These are phyloP conservation scores for Populus nigra DNA, from an alignment of 345 rosid species.

Conservation along the genomic window DNA sequence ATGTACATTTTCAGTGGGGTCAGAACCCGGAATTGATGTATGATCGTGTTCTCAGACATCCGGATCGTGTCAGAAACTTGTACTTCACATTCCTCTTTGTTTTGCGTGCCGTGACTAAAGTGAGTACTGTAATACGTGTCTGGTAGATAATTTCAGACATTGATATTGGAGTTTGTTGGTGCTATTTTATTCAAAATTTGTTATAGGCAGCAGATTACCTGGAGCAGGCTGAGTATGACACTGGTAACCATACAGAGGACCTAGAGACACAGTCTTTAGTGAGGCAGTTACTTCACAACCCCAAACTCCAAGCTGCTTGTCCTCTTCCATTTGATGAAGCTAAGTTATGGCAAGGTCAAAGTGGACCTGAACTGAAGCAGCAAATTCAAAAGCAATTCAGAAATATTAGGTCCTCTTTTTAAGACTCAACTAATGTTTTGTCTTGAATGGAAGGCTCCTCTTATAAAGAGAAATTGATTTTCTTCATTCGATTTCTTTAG, in stretches of 20 bases:
- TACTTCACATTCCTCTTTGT: slow-evolving; percentile 94
- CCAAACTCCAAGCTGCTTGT: slow-evolving; percentile 83
- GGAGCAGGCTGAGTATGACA: slow-evolving; percentile 82
- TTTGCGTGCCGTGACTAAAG: slow-evolving; percentile 85
- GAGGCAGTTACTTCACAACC: slow-evolving; percentile 67
- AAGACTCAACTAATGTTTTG: not conserved
- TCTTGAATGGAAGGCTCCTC: not conserved
- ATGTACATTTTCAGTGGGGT: slow-evolving; percentile 66
- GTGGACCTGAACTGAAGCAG: slow-evolving; percentile 89
- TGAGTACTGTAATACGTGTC: slow-evolving; percentile 16
- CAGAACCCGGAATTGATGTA: slow-evolving; percentile 75
- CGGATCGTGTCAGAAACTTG: slow-evolving; percentile 80
- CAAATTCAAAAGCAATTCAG: slow-evolving; percentile 78
- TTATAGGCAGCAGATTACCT: slow-evolving; percentile 31
- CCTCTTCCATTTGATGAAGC: slow-evolving; percentile 98
- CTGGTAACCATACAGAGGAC: slow-evolving; percentile 79
- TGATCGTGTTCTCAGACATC: slow-evolving; percentile 78
- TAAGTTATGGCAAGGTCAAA: slow-evolving; percentile 89
- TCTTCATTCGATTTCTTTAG: not conserved
- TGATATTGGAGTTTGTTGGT: not conserved
- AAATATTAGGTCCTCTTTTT: slow-evolving; percentile 69
- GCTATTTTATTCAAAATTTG: not conserved
- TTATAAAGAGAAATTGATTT: not conserved
- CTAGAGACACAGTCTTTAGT: slow-evolving; percentile 69
- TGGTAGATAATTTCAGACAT: not conserved